Percentiles rank a stretch among this genome's conserved stretches.
phyloP scores from a whole-genome alignment of 176 grass and related monocot species.

The Juncus inflexus region DNA sequence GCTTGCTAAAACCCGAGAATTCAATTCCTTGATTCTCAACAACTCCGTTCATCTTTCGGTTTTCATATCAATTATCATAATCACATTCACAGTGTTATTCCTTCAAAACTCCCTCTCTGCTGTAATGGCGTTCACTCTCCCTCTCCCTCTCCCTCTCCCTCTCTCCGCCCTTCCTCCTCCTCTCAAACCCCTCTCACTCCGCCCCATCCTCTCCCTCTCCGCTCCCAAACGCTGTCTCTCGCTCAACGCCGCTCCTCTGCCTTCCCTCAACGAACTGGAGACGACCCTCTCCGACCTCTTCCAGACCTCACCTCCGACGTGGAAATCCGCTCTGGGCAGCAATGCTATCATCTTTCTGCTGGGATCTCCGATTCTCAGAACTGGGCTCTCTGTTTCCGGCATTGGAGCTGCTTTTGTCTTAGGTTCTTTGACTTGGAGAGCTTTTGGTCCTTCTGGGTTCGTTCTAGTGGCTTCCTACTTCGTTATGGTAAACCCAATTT shows the following conservation, averaged over 20 bases:
- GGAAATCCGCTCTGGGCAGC: slow-evolving; percentile 45
- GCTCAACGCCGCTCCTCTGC: slow-evolving; percentile 8
- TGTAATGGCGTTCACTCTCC: slow-evolving; percentile 47
- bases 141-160: slow-evolving; percentile 11
- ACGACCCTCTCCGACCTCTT: slow-evolving; percentile 42
- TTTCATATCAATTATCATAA: too few species aligned
- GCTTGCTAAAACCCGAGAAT: too few species aligned
- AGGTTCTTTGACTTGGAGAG: slow-evolving; percentile 70
- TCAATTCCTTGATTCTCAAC: too few species aligned
- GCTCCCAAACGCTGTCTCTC: neutral
- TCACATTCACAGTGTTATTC: too few species aligned
- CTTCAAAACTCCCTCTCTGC: neutral
- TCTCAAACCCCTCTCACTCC: slow-evolving; percentile 19
- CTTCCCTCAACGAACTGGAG: slow-evolving; percentile 23
- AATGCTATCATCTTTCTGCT: slow-evolving; percentile 66
- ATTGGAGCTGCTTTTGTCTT: slow-evolving; percentile 59
- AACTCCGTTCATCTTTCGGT: too few species aligned
- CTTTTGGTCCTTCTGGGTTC: slow-evolving; percentile 47
- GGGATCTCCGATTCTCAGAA: slow-evolving; percentile 54
- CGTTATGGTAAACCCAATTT: slow-evolving; percentile 48
- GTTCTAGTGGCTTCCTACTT: slow-evolving; percentile 72
- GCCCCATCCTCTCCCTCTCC: slow-evolving; percentile 11
- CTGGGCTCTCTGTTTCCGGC: slow-evolving; percentile 70
- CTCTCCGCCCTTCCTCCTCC: neutral
- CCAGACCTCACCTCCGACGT: slow-evolving; percentile 51